Base-by-base conservation (phyloP, 495 filamentous ascomycete genomes). In the Hamigera avellanea region DNA sequence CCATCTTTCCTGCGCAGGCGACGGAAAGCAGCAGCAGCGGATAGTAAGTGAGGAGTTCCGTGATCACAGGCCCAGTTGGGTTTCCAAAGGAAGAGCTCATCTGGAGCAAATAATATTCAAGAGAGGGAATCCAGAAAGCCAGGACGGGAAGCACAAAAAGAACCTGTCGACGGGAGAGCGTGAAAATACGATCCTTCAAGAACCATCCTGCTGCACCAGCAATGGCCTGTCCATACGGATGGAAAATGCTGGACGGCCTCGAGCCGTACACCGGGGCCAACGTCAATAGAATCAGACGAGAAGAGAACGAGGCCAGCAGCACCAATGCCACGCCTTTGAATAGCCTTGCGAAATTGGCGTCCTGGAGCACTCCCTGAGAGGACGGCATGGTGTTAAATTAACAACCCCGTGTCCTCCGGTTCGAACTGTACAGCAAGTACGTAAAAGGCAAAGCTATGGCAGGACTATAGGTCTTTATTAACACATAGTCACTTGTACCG, bases 181-280 rank as follows among this genome's bases (percentile, higher is more conserved):
- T 62, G 50, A 39, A 75, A 49, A 45, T 62, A 43, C 42, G 73
- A 49, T 56, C 53, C 74, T 78, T 51, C 45, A 56, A 52, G 21
- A 75, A 69, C 72, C 76, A 81, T 40, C 81, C 73, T 36, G 67
- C 56, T 18, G 80, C 73, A 31, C 76, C 71, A 27, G 70, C 78
- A 7, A 70, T 58, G 39, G 70, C 73, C 30, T 83, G 67, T 14
- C 82, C 67, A 46, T 74, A 70, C 35, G 64, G 53, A 53, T 94
- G 87, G 56, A 80, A 80, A 47, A 79, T 67, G 8, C 74, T 69
- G 1, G 85, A 55, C 8, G 89, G 79, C 15, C 86, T 78, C 12
- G 78, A 72, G 15, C 89, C 89, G 61, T 93, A 96, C 14, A 88
- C 81, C 2, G 89, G 91, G 14, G 83, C 79, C 23, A 96, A 59